Base-by-base conservation (phyloP, 176 grass and related monocot species). In the Secale cereale region DNA sequence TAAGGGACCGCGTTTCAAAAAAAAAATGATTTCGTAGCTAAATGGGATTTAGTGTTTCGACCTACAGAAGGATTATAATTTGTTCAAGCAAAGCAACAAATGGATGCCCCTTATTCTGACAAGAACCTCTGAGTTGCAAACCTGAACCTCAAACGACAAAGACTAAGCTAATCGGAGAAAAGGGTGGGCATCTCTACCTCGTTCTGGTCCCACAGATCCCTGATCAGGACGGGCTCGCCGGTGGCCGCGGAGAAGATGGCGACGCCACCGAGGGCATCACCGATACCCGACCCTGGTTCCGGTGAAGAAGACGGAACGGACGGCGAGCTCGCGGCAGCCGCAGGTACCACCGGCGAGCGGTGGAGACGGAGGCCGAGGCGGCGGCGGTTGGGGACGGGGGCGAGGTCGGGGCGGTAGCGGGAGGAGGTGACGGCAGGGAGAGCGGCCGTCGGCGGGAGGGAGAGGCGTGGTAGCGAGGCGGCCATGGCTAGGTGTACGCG, bases 121-220 rank as follows among this genome's bases (percentile, higher is more conserved):
- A 33, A 29, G 12, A 27, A 22, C 39, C 13, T 69, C 3, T 32
- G 40, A 23, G 37, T 64, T 78, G 37, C 40, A 61, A 64, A 72
- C 0, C 31, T 15, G 45, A 52, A 69, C 22, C 10, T 17, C 13
- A 33, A 43, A 60, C 31, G 6, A 61, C 48, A 60, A 20, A 60
- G 12, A 45, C 5, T 2, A 70, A 15, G 29, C 52, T 66, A 66
- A 76, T 10, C 30, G 32, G 76, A 74, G 67, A 78, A 82, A 27
- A 65, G 3, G 41, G 32, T 8, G 25, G 35, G 31, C 20, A 64
- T 37, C 15, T 23, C 12, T 65, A 93, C 93, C 85, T 98, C 87
- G 61, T 87, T 88, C 74, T 91, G 89, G 45, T 93, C 91, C 95
- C 86, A 93, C 13, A 90, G 70, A 66, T 97, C 92, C 29, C 82